These are phyloP conservation scores for Kodamaea hsintzibuensis DNA, from an alignment of 805 yeast species.

Conservation along the genomic window DNA sequence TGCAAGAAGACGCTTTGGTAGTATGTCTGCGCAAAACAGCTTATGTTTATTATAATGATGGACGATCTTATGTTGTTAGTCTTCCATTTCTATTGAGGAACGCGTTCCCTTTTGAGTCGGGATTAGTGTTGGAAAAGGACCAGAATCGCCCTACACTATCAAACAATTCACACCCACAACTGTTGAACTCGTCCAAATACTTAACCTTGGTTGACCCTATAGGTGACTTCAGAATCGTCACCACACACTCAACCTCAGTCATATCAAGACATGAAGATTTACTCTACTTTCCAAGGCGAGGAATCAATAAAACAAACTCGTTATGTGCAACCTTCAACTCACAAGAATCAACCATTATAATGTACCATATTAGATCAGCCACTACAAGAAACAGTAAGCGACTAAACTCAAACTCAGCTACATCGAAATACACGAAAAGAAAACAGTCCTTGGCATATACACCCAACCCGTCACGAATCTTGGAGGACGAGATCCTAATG, in stretches of 20 bases:
- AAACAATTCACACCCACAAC: constrained; percentile 18
- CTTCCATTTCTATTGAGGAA: constrained; percentile 67
- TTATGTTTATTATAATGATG: constrained; percentile 60
- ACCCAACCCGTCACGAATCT: constrained; percentile 42
- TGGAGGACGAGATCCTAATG: constrained; percentile 39
- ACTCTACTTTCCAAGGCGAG: constrained; percentile 50
- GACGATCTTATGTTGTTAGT: constrained; percentile 57
- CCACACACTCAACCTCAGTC: constrained; percentile 68
- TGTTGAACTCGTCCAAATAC: constrained; percentile 41
- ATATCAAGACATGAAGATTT: constrained; percentile 60
- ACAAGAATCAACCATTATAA: constrained; percentile 42
- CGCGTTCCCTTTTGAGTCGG: constrained; percentile 67
- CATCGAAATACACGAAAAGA: constrained; percentile 19
- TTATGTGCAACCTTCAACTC: constrained; percentile 60
- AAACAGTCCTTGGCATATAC: constrained; percentile 35
- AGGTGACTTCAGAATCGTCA: constrained; percentile 69
- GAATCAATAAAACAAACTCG: constrained; percentile 32
- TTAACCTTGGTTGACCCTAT: constrained; percentile 74
- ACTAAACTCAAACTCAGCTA: constrained; percentile 8
- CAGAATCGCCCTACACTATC: not conserved
- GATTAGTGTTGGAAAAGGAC: constrained; percentile 62
- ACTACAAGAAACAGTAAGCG: constrained; percentile 18
- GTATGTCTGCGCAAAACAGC: constrained; percentile 63
- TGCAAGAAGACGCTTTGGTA: constrained; percentile 44
- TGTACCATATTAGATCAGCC: constrained; percentile 56